Evolutionary conservation across 768 basidiomycete species (phyloP).

Genomic region (Leucocoprinus birnbaumii): DNA sequence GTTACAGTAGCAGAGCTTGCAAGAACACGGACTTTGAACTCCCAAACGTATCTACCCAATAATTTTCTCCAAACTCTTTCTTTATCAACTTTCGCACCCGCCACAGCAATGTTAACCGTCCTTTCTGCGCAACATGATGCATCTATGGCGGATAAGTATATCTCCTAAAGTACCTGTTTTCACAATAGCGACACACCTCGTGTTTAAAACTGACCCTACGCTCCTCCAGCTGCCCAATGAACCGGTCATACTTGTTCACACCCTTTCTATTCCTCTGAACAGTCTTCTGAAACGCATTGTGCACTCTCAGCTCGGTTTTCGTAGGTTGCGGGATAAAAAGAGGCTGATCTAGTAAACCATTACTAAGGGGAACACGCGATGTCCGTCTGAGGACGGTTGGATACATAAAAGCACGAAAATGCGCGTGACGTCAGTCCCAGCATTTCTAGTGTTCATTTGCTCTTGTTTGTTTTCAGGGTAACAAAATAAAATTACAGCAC

Average conservation of each 20-base stretch:
- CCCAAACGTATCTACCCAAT: slow-evolving; percentile 41
- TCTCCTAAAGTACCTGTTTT: background rate
- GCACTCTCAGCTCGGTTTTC: background rate
- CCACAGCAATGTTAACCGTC: background rate
- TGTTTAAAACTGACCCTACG: background rate
- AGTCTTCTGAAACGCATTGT: background rate
- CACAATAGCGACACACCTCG: background rate
- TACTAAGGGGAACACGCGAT: background rate
- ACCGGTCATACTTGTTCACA: background rate
- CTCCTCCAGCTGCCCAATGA: background rate
- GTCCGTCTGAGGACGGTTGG: background rate
- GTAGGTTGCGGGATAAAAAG: too few relatives aligned
- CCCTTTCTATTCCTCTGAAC: background rate
- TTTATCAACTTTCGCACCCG: slow-evolving; percentile 24
- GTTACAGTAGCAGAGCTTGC: too few relatives aligned
- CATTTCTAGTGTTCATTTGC: background rate
- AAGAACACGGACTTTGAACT: slow-evolving; percentile 45
- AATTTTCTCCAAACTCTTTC: slow-evolving; percentile 27
- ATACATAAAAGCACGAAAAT: background rate
- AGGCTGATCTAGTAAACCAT: too few relatives aligned
- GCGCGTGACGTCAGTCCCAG: background rate
- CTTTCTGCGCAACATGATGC: background rate
- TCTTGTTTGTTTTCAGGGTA: background rate
- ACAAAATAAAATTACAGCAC: background rate
- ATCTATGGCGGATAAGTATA: background rate